A percentile compares a stretch with the other conserved stretches of the same genome.
These are phyloP conservation scores for Alternaria solani DNA, from an alignment of 2,329 filamentous ascomycete species.

Conservation along the genomic window DNA sequence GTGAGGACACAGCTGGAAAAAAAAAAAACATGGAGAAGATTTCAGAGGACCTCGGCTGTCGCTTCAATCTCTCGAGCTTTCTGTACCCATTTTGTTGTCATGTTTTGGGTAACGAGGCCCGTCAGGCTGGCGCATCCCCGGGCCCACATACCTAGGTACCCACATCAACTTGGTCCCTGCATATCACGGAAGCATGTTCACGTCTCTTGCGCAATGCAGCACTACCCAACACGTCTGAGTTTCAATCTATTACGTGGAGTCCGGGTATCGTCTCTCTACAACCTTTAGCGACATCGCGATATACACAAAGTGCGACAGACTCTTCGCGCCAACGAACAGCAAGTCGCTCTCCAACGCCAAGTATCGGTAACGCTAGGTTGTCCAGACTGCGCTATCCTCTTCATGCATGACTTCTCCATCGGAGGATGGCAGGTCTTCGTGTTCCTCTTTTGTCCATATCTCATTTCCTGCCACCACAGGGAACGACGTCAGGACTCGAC, in stretches of 20 bases:
- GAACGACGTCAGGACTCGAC: constrained; percentile 50
- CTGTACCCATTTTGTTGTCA: background rate
- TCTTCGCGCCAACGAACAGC: background rate
- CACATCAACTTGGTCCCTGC: constrained; percentile 28
- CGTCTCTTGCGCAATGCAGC: background rate
- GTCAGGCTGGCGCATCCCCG: constrained; percentile 6
- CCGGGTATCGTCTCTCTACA: constrained; percentile 23
- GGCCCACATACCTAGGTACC: constrained; percentile 5
- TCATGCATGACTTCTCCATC: constrained; percentile 38
- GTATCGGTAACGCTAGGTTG: constrained; percentile 19
- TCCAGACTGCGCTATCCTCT: constrained; percentile 30
- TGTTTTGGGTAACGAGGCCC: background rate
- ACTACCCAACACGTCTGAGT: background rate
- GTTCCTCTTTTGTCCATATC: constrained; percentile 52
- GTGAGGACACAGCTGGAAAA: background rate
- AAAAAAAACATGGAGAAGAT: background rate
- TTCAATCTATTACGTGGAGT: background rate
- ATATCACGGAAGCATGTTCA: constrained; percentile 20
- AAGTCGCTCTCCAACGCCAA: background rate
- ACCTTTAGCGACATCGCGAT: background rate
- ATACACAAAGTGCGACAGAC: background rate
- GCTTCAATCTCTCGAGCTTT: background rate
- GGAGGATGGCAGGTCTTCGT: constrained; percentile 46
- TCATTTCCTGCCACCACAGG: constrained; percentile 51
- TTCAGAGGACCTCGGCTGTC: background rate